Conservation (phyloP, 2,329 filamentous ascomycete species). For the Fusarium devonianum region DNA sequence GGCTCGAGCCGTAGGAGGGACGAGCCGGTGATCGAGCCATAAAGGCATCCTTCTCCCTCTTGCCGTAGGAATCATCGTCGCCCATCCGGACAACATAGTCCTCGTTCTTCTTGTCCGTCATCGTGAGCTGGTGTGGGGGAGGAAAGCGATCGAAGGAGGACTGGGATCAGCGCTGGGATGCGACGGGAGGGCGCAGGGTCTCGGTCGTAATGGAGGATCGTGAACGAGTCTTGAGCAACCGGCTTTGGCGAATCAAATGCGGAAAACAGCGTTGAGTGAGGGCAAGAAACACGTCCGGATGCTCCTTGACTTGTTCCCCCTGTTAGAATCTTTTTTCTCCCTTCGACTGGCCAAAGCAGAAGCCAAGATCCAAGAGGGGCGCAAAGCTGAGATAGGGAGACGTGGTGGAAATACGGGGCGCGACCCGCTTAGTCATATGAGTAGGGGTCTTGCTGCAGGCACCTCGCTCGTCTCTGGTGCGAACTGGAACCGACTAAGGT, state of each 20-base stretch:
- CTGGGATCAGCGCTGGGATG: constrained; percentile 25
- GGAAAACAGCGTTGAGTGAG: too few species aligned
- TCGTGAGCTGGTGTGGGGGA: constrained; percentile 47
- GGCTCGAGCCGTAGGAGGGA: constrained; percentile 26
- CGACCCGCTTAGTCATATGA: constrained; percentile 28
- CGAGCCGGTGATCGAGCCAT: constrained; percentile 43
- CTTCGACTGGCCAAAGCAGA: constrained; percentile 29
- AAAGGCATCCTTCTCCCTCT: constrained; percentile 62
- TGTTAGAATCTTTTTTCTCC: constrained; percentile 28
- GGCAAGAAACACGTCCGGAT: neutral
- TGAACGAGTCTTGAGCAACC: too few species aligned
- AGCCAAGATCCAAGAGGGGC: constrained; percentile 27
- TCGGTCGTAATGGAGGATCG: constrained; percentile 8
- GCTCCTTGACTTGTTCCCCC: constrained; percentile 2
- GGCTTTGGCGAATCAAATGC: too few species aligned
- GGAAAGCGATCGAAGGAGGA: constrained; percentile 42
- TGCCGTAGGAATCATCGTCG: constrained; percentile 61
- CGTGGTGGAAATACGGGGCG: constrained; percentile 26
- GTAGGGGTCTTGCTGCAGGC: constrained; percentile 13
- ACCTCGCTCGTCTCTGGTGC: too few species aligned
- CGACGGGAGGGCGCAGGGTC: constrained; percentile 17
- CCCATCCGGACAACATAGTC: constrained; percentile 77
- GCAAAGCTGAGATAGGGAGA: constrained; percentile 27
- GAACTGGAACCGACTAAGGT: too few species aligned
- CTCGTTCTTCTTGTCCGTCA: constrained; percentile 91